phyloP scores from a whole-genome alignment of 1,284 basidiomycete species.

The Ustilago nuda region DNA sequence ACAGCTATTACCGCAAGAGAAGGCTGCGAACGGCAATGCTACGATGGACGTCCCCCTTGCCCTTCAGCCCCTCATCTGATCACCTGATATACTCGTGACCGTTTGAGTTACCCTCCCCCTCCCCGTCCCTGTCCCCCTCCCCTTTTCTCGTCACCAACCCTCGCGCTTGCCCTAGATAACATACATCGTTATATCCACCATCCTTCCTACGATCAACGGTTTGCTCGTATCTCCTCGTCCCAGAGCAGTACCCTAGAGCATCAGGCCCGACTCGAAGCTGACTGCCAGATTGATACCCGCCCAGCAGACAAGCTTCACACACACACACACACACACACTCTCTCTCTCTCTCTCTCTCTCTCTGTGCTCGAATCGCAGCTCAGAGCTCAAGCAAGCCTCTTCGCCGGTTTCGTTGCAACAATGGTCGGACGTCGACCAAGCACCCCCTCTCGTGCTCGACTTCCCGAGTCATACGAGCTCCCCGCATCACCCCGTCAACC shows the following conservation, averaged over 20 bases:
- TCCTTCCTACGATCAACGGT: background rate
- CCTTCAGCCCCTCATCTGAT: background rate
- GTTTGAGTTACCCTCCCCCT: background rate
- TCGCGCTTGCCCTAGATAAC: background rate
- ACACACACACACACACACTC: too few species aligned
- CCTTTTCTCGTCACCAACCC: background rate
- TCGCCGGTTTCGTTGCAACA: background rate
- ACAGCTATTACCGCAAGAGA: background rate
- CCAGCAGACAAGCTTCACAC: background rate
- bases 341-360: background rate
- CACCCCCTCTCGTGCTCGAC: background rate
- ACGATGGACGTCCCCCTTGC: background rate
- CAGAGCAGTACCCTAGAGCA: background rate
- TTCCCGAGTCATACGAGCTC: constrained; percentile 26
- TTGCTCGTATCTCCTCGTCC: background rate
- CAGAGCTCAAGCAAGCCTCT: background rate
- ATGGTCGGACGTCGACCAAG: constrained; percentile 22
- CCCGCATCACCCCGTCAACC: constrained; percentile 25
- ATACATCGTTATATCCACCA: background rate
- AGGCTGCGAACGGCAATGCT: background rate
- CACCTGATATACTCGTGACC: background rate
- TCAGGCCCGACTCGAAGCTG: too few species aligned
- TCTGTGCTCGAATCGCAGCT: background rate
- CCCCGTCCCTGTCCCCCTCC: background rate
- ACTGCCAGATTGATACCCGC: background rate